These are phyloP conservation scores for Xylaria polymorpha DNA, from an alignment of 2,329 filamentous ascomycete species.

Conservation along the genomic window DNA sequence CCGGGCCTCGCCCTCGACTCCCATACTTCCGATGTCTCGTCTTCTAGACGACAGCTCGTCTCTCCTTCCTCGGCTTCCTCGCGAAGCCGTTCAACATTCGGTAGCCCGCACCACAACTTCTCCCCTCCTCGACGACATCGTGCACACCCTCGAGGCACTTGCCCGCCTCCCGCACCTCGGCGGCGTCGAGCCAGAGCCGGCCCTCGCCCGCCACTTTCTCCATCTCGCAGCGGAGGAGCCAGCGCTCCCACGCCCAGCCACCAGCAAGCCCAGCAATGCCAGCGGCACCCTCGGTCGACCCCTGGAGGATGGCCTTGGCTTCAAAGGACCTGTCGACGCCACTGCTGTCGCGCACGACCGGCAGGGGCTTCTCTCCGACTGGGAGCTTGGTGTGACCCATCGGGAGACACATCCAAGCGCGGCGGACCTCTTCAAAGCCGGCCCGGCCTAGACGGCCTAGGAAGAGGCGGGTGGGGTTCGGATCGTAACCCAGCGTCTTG, in stretches of 20 bases:
- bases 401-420: conserved; percentile 89
- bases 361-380: conserved; percentile 52
- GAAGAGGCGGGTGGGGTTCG: conserved; percentile 83
- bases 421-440: conserved; percentile 83
- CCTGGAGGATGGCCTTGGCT: conserved; percentile 72
- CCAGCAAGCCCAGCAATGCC: conserved; percentile 84
- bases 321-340: conserved; percentile 60
- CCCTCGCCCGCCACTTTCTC: conserved; percentile 80
- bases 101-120: conserved; percentile 68
- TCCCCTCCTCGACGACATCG: conserved; percentile 72
- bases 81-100: conserved; percentile 72
- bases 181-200: conserved; percentile 64
- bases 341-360: conserved; percentile 47
- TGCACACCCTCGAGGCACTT: conserved; percentile 70
- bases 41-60: conserved; percentile 10
- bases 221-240: conserved; percentile 87
- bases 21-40: not conserved
- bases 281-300: conserved; percentile 77
- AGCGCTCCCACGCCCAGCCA: conserved; percentile 94
- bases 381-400: conserved; percentile 70
- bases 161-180: conserved; percentile 66
- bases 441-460: conserved; percentile 77
- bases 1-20: not conserved
- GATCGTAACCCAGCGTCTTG: conserved; percentile 89
- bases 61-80: conserved; percentile 63